A percentile compares a stretch with the other conserved stretches of the same genome.
Conservation (phyloP, 1,139 yeast genomes). For the Yamadazyma friedrichii region DNA sequence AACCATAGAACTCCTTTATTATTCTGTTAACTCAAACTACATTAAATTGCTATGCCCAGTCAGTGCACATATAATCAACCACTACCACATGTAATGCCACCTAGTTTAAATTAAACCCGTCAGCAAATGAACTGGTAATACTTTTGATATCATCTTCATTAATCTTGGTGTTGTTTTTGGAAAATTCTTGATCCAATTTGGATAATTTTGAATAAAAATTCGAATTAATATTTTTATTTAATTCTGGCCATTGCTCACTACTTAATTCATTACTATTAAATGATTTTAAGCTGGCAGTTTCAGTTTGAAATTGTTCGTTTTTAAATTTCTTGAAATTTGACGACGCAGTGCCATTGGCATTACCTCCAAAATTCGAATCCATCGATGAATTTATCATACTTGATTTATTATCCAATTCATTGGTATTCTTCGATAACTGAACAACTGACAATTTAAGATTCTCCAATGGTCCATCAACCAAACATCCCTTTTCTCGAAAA, state of each 20-base stretch:
- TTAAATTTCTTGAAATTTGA: neutral
- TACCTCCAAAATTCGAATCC: neutral
- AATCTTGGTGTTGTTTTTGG: constrained; percentile 18
- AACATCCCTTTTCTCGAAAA: constrained; percentile 79
- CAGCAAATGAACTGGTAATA: constrained; percentile 48
- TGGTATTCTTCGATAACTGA: constrained; percentile 35
- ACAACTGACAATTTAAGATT: constrained; percentile 73
- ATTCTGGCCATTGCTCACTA: constrained; percentile 28
- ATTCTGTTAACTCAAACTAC: too few species aligned
- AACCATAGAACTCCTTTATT: too few species aligned
- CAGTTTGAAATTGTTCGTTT: neutral
- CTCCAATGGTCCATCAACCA: constrained; percentile 90
- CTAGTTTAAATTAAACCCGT: constrained; percentile 27
- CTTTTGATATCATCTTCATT: constrained; percentile 50
- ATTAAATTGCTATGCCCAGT: too few species aligned
- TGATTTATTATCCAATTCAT: neutral
- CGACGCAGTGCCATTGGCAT: neutral
- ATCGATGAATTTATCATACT: neutral
- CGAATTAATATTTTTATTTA: constrained; percentile 29
- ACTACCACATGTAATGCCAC: too few species aligned
- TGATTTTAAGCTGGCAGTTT: constrained; percentile 4
- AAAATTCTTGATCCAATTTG: constrained; percentile 23
- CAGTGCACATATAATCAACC: too few species aligned
- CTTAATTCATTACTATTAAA: constrained; percentile 9
- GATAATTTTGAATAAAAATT: constrained; percentile 45